These are phyloP conservation scores for Plasmodium blacklocki DNA, from an alignment of 169 alveolate species.

Conservation along the genomic window DNA sequence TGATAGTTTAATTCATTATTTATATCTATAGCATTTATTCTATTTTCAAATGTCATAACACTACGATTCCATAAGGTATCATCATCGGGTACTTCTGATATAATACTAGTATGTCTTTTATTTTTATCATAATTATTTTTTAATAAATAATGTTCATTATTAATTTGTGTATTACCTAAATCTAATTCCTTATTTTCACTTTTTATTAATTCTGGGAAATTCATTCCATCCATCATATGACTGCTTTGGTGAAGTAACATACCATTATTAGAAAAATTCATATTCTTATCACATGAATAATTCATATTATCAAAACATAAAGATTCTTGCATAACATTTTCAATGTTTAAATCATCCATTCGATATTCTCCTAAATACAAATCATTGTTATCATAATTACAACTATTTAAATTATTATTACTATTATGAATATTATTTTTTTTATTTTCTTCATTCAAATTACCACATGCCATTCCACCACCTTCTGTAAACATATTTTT, in stretches of 20 bases:
- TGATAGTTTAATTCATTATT: slow-evolving; percentile 58
- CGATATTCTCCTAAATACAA: not conserved
- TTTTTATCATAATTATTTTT: slow-evolving; percentile 2
- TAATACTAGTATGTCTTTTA: slow-evolving; percentile 3
- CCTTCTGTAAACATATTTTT: no score
- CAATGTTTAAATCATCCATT: slow-evolving; percentile 72
- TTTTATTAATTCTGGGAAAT: slow-evolving; percentile 58
- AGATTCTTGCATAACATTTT: slow-evolving; percentile 74
- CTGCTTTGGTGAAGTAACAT: slow-evolving; percentile 3
- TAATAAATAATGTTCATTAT: slow-evolving; percentile 14
- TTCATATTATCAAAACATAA: slow-evolving; percentile 58
- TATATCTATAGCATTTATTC: slow-evolving; percentile 63
- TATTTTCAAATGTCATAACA: slow-evolving; percentile 53
- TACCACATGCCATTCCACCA: not conserved
- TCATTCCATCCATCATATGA: not conserved
- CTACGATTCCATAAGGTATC: slow-evolving; percentile 73
- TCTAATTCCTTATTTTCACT: slow-evolving; percentile 62
- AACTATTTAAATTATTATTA: slow-evolving; percentile 16
- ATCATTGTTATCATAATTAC: slow-evolving; percentile 24
- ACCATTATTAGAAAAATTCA: slow-evolving; percentile 17
- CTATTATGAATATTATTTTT: slow-evolving; percentile 11
- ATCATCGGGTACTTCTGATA: slow-evolving; percentile 68
- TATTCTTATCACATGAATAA: slow-evolving; percentile 39
- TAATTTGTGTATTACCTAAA: slow-evolving; percentile 23
- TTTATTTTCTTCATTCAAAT: slow-evolving; percentile 26